These are phyloP conservation scores for Acanthamoeba lugdunensis DNA, from an alignment of 208 protist species.

Conservation along the genomic window DNA sequence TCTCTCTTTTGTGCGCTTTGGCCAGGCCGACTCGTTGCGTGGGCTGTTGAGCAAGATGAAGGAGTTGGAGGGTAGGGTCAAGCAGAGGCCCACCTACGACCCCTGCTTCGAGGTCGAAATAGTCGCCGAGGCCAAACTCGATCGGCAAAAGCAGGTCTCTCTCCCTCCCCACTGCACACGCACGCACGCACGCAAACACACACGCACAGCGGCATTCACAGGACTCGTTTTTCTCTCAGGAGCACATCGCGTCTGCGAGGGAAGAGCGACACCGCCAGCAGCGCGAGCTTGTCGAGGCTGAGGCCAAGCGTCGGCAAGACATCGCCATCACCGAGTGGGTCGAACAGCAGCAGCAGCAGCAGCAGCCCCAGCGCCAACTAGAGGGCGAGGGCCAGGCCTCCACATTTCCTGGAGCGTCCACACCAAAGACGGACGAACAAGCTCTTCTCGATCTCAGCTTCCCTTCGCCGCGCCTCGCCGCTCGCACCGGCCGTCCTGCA, in stretches of 20 bases:
- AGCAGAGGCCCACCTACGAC: constrained; percentile 6
- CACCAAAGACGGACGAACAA: not conserved
- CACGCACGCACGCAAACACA: not conserved
- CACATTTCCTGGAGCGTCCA: not conserved
- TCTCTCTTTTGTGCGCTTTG: not conserved
- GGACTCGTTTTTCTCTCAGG: not conserved
- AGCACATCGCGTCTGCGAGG: not conserved
- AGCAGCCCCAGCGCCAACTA: not conserved
- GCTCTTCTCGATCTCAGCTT: constrained; percentile 49
- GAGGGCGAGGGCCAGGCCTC: not conserved
- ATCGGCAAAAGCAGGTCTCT: constrained; percentile 16
- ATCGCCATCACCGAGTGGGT: constrained; percentile 70
- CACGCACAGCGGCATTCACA: not conserved
- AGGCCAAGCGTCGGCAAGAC: constrained; percentile 21
- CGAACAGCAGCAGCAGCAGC: constrained; percentile 56
- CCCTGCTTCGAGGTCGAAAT: constrained; percentile 61
- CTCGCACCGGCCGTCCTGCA: not conserved
- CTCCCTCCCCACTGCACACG: not conserved
- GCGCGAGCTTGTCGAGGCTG: not conserved
- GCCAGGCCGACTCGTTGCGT: not conserved
- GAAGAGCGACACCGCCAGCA: not conserved
- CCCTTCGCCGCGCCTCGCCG: not conserved
- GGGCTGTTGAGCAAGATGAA: not conserved
- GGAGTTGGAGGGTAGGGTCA: not conserved
- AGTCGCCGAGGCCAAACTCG: constrained; percentile 6